These are phyloP conservation scores for Tephrocybe sp. DNA, from an alignment of 768 basidiomycete species.

Conservation along the genomic window DNA sequence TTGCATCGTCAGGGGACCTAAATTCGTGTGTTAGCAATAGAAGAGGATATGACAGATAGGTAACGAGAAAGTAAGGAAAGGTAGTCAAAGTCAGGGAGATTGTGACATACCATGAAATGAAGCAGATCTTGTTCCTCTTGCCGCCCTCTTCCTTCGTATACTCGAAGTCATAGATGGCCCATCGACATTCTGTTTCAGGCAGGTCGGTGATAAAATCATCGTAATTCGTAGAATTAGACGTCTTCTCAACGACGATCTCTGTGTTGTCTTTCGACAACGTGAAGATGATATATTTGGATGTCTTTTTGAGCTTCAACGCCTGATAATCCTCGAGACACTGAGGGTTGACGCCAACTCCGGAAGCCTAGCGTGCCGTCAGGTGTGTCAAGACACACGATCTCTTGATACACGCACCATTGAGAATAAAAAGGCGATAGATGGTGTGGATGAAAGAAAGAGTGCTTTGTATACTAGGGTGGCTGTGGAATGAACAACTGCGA, in stretches of 20 bases:
- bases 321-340: conserved; percentile 62
- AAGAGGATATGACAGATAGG: no score
- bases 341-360: conserved; percentile 61
- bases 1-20: conserved; percentile 86
- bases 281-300: conserved; percentile 83
- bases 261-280: conserved; percentile 54
- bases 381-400: not conserved
- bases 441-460: conserved; percentile 25
- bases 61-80: not conserved
- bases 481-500: conserved; percentile 21
- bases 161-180: conserved; percentile 92
- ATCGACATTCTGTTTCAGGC: conserved; percentile 74
- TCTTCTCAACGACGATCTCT: conserved; percentile 79
- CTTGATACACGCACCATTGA: conserved; percentile 26
- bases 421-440: conserved; percentile 18
- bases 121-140: conserved; percentile 82
- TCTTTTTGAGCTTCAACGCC: conserved; percentile 73
- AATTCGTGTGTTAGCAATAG: conserved; percentile 24
- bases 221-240: conserved; percentile 48
- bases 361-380: conserved; percentile 38
- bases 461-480: conserved; percentile 24
- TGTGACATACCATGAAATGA: conserved; percentile 76
- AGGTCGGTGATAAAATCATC: conserved; percentile 73
- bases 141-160: conserved; percentile 72
- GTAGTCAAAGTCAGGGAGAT: conserved; percentile 3